Conservation (phyloP, 2,329 filamentous ascomycete species). For the Verticillium albo-atrum region DNA sequence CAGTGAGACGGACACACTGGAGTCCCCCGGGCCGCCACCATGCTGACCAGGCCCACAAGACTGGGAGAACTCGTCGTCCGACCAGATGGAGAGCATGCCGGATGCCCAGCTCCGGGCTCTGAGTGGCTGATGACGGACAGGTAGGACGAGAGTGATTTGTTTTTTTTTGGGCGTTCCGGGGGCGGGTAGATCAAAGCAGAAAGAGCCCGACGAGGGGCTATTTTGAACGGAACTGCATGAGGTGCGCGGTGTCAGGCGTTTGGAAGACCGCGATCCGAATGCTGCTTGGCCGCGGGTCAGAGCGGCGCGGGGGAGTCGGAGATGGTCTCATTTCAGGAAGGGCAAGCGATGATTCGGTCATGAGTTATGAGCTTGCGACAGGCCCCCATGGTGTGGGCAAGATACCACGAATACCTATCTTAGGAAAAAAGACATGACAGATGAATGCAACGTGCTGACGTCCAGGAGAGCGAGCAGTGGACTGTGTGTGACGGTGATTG, state of each 20-base stretch:
- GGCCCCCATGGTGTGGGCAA: neutral
- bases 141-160: neutral
- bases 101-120: slow-evolving; percentile 35
- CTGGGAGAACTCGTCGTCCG: slow-evolving; percentile 55
- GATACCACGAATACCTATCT: neutral
- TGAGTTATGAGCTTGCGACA: neutral
- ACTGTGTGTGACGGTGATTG: neutral
- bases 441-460: neutral
- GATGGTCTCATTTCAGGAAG: neutral
- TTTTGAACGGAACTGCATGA: neutral
- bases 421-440: neutral
- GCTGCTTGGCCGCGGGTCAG: neutral
- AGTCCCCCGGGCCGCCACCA: slow-evolving; percentile 17
- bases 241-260: neutral
- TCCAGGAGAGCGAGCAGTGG: neutral
- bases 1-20: slow-evolving; percentile 30
- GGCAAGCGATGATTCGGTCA: neutral
- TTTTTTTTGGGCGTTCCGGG: neutral
- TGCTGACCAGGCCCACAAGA: slow-evolving; percentile 35
- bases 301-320: neutral
- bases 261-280: neutral
- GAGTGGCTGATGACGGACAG: slow-evolving; percentile 16
- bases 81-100: slow-evolving; percentile 46
- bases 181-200: neutral
- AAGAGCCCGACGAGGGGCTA: neutral